A percentile compares a stretch with the other conserved stretches of the same genome.
Conservation (phyloP, 441 rosid genomes). For the Dalechampia spathulata region DNA sequence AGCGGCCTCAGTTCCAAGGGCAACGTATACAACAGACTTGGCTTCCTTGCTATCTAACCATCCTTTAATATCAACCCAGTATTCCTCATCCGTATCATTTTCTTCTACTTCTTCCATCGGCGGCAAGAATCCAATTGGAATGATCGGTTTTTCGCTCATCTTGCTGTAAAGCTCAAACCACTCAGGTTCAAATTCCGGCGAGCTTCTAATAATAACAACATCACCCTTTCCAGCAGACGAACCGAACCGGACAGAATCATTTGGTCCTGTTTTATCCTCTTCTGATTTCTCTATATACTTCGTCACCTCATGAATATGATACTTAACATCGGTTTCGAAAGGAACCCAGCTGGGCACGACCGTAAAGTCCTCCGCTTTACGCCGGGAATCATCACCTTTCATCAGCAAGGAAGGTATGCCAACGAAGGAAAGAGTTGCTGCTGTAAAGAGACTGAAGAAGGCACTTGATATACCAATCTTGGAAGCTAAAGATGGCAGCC, state of each 20-base stretch:
- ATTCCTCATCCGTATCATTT: background rate
- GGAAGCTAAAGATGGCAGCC: constrained; percentile 28
- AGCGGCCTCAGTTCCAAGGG: constrained; percentile 52
- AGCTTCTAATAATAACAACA: constrained; percentile 41
- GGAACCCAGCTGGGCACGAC: constrained; percentile 55
- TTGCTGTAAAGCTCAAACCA: constrained; percentile 39
- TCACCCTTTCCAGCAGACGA: constrained; percentile 33
- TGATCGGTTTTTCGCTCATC: constrained; percentile 33
- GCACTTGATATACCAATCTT: constrained; percentile 17
- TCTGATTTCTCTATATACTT: constrained; percentile 39
- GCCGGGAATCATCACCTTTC: constrained; percentile 7
- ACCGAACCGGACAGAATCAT: constrained; percentile 44
- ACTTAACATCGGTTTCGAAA: constrained; percentile 35
- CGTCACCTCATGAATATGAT: constrained; percentile 38
- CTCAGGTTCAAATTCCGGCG: constrained; percentile 47
- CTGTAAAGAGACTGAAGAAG: constrained; percentile 32
- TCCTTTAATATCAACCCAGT: constrained; percentile 27
- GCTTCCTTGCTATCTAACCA: constrained; percentile 43
- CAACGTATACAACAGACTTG: constrained; percentile 49
- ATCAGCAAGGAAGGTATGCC: constrained; percentile 20
- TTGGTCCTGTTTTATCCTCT: constrained; percentile 34
- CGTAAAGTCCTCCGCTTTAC: constrained; percentile 47
- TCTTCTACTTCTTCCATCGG: constrained; percentile 25
- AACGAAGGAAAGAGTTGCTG: constrained; percentile 20
- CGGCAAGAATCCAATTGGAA: constrained; percentile 56